Base-by-base conservation (phyloP, 306 rosid genomes). In the Gillenia trifoliata region DNA sequence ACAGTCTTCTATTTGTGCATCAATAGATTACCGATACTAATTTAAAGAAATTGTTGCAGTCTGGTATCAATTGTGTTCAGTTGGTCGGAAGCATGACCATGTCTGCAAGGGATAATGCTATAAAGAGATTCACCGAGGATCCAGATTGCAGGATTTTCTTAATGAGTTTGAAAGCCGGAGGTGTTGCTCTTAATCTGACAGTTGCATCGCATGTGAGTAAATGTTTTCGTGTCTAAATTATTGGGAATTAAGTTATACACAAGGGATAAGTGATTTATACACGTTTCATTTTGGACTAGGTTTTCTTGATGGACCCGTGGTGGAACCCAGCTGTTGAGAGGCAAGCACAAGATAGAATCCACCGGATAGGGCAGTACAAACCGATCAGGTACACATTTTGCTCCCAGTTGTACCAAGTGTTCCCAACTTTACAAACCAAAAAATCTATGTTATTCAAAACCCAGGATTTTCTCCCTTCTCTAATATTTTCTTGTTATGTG, bases 321-420 rank as follows among this genome's bases (percentile, higher is more conserved):
- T 94, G 97, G 98, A 94, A 94, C 83, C 96, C 98, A 0, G 98
- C 97, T 0, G 95, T 94, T 62, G 96, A 94, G 91, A 89, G 88
- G 52, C 97, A 91, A 85, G 93, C 98, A 65, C 96, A 94, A 81
- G 97, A 94, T 79, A 88, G 98, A 82, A 94, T 91, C 79, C 97
- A 94, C 73, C 83, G 98, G 40, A 93, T 93, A 68, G 97, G 98
- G 80, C 98, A 93, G 82, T 89, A 84, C 70, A 93, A 91, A 76
- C 98, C 97, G 30, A 90, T 91, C 81, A 94, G 97, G 97, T 91
- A 70, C 62, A 22, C 57, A 45, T 30, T 81, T 64, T 78, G 73
- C 59, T 61, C 45, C 5, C 36, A 20, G 7, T 36, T n/a, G 1
- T 63, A 43, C 19, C 0, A 13, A 43, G 6, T 13, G 49, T 43